A percentile compares a stretch with the other conserved stretches of the same genome.
Evolutionary conservation across 2,329 filamentous ascomycete species (phyloP).

Genomic region (Didymosphaeria variabile): DNA sequence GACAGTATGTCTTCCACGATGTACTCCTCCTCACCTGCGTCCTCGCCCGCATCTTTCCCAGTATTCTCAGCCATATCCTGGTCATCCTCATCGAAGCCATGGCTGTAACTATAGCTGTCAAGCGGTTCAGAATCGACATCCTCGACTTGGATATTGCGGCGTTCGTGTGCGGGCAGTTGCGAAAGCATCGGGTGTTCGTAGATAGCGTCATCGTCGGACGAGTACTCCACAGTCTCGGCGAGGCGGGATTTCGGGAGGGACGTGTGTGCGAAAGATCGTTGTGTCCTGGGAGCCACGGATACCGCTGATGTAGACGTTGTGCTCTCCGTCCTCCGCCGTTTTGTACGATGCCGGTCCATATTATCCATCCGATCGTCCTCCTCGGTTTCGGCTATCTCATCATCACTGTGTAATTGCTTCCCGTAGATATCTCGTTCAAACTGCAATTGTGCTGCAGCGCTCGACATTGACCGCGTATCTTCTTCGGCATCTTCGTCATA

Average conservation of each 20-base stretch:
- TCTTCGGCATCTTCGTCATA: neutral
- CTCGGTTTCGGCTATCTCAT: neutral
- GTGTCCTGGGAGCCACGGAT: neutral
- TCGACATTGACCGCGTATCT: constrained; percentile 25
- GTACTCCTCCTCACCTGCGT: constrained; percentile 33
- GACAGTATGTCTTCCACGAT: constrained; percentile 40
- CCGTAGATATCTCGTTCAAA: constrained; percentile 12
- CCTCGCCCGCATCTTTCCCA: neutral
- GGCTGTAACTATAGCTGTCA: neutral
- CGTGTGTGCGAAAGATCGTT: neutral
- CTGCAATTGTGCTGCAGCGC: constrained; percentile 23
- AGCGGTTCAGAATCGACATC: neutral
- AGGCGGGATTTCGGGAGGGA: neutral
- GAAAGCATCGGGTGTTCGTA: constrained; percentile 4
- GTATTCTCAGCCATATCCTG: constrained; percentile 18
- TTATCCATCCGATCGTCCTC: neutral
- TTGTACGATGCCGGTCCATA: constrained; percentile 17
- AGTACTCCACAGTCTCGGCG: neutral
- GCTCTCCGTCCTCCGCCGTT: constrained; percentile 29
- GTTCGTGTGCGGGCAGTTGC: neutral
- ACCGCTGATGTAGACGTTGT: neutral
- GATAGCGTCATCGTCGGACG: neutral
- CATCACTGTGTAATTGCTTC: neutral
- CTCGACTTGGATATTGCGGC: neutral
- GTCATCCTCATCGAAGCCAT: neutral